These are phyloP conservation scores for Tetrapisispora namnaoensis DNA, from an alignment of 805 yeast species.

Conservation along the genomic window DNA sequence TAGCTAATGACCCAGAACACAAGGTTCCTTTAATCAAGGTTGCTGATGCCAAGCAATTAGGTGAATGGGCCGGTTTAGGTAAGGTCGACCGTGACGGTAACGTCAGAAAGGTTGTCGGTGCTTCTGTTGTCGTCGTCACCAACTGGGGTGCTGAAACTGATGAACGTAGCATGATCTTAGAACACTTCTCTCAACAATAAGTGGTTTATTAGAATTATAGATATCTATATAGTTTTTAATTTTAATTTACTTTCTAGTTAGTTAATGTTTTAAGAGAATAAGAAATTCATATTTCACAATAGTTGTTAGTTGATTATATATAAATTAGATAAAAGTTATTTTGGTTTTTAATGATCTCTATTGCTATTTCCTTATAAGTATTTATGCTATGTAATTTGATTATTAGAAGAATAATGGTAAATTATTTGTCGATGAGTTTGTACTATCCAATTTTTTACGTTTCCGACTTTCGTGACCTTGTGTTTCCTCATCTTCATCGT, in stretches of 20 bases:
- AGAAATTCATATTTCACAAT: not conserved
- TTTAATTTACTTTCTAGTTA: not conserved
- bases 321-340: no score
- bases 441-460: not conserved
- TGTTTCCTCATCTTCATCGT: not conserved
- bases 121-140: slow-evolving; percentile 98
- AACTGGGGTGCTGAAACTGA: slow-evolving; percentile 99
- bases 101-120: slow-evolving; percentile 99
- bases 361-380: no score
- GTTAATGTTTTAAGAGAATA: slow-evolving; percentile 1
- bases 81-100: slow-evolving; percentile 99
- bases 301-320: no score
- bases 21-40: slow-evolving; percentile 98
- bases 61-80: slow-evolving; percentile 99
- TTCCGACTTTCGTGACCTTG: not conserved
- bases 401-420: slow-evolving; percentile 13
- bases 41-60: slow-evolving; percentile 98
- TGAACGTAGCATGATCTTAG: slow-evolving; percentile 92
- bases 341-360: no score
- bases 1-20: slow-evolving; percentile 94
- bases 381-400: not conserved
- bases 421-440: slow-evolving; percentile 6
- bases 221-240: not conserved
- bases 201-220: slow-evolving; percentile 13
- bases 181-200: slow-evolving; percentile 89